Evolutionary conservation across 225 moss, liverwort and hornwort species (phyloP).

Genomic region (Climacium dendroides): DNA sequence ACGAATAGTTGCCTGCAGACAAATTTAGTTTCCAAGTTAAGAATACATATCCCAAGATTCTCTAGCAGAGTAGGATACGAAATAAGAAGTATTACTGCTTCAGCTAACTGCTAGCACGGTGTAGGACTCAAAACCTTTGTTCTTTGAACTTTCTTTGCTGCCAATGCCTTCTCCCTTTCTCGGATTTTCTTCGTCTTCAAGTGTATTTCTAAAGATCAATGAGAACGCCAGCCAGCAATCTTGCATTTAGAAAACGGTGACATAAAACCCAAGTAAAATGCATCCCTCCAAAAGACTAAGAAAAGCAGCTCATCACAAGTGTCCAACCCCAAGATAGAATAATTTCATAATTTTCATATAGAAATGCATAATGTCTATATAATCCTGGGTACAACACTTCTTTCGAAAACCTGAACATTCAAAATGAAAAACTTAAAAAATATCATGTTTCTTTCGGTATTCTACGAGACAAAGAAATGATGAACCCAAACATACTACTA

Average conservation of each 20-base stretch:
- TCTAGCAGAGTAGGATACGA: neutral
- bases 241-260: neutral
- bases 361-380: neutral
- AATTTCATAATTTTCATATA: neutral
- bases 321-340: neutral
- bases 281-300: neutral
- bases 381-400: neutral
- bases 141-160: conserved; percentile 49
- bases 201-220: conserved; percentile 24
- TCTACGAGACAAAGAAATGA: neutral
- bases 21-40: neutral
- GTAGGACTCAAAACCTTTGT: conserved; percentile 43
- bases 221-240: neutral
- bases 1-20: conserved; percentile 65
- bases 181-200: conserved; percentile 90
- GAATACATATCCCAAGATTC: neutral
- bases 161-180: conserved; percentile 57
- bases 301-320: neutral
- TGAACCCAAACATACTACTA: neutral
- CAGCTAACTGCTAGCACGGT: neutral
- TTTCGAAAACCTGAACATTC: neutral
- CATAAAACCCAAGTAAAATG: neutral
- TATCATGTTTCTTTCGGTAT: neutral
- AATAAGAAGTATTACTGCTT: neutral
- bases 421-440: neutral